Conservation (phyloP, 192 early-diverging fungal genomes). For the Podila minutissima region DNA sequence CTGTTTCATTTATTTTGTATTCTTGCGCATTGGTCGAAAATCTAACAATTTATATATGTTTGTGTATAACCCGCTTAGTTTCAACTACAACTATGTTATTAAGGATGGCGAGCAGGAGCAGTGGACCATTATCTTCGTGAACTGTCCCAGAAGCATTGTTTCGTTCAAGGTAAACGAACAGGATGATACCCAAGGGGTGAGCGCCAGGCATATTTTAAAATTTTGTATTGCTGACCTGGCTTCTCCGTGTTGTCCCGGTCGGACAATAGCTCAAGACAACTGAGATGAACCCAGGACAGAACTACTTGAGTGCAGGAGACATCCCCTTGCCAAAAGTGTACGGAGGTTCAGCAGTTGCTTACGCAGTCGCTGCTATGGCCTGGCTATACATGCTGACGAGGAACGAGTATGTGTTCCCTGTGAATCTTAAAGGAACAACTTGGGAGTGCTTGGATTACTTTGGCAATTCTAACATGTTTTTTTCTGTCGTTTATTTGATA, state of each 20-base stretch:
- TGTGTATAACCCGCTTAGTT: constrained; percentile 18
- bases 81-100: constrained; percentile 35
- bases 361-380: constrained; percentile 37
- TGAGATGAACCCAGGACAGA: constrained; percentile 59
- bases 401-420: constrained; percentile 20
- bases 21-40: not conserved
- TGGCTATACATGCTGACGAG: constrained; percentile 45
- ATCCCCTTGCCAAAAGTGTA: constrained; percentile 61
- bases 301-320: constrained; percentile 63
- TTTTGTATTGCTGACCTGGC: not conserved
- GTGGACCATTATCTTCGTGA: constrained; percentile 59
- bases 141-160: constrained; percentile 53
- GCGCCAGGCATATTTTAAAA: not conserved
- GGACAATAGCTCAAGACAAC: constrained; percentile 51
- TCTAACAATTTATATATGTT: not conserved
- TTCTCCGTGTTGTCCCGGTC: not conserved
- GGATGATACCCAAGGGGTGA: not conserved
- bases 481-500: not conserved
- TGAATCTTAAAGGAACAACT: not conserved
- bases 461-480: not conserved
- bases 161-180: constrained; percentile 46
- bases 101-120: constrained; percentile 46
- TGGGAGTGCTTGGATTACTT: not conserved
- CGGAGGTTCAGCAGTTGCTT: constrained; percentile 40
- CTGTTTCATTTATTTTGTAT: no score